phyloP scores from a whole-genome alignment of 441 rosid species.

The Mallotus repandus region DNA sequence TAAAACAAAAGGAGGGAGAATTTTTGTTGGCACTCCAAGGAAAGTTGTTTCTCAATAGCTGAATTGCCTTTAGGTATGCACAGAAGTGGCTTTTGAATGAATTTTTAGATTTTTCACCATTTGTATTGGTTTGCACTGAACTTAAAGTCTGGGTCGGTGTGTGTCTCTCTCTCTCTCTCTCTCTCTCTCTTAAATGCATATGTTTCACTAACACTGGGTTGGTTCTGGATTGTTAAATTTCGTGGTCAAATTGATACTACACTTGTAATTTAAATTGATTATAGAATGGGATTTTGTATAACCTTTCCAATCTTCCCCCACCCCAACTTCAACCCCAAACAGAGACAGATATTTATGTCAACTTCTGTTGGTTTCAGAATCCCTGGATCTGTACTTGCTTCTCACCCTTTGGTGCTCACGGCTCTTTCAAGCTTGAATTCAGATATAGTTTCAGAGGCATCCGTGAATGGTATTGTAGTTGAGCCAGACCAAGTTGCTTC shows the following conservation, averaged over 20 bases:
- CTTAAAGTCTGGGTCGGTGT: not conserved
- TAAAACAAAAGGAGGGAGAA: not conserved
- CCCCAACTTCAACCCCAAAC: too few species aligned
- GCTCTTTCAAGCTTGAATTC: slow-evolving; percentile 92
- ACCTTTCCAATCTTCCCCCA: too few species aligned
- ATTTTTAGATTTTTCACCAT: not conserved
- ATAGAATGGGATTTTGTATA: too few species aligned
- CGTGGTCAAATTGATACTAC: too few species aligned
- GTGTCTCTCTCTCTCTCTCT: too few species aligned
- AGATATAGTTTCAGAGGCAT: slow-evolving; percentile 91
- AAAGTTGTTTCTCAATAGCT: not conserved
- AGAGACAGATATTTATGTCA: slow-evolving; percentile 18
- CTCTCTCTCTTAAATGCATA: too few species aligned
- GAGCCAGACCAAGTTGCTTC: slow-evolving; percentile 1
- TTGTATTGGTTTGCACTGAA: not conserved
- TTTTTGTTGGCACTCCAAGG: not conserved
- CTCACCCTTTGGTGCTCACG: slow-evolving; percentile 84
- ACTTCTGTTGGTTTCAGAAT: slow-evolving; percentile 61
- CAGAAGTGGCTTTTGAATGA: not conserved
- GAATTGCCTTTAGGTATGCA: not conserved
- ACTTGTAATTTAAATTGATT: too few species aligned
- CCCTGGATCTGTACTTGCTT: slow-evolving; percentile 84
- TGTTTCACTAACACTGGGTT: not conserved
- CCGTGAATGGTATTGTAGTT: slow-evolving; percentile 80
- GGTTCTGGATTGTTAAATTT: too few species aligned